Conservation (phyloP, 371 early-diverging fungal species). For the Nosema muscidifuracis region DNA sequence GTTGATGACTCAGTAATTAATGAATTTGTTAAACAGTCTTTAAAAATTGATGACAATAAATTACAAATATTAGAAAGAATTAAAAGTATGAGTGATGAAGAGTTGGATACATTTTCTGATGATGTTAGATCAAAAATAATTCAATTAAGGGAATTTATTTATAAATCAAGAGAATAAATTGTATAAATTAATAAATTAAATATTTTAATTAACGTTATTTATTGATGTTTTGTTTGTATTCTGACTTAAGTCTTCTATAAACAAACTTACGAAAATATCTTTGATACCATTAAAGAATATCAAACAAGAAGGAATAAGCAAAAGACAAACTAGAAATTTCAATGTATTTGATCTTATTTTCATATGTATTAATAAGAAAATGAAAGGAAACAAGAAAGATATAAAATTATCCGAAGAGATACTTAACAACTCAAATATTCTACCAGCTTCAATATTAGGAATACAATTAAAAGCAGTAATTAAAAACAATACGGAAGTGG, state of each 20-base stretch:
- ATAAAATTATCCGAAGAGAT: background rate
- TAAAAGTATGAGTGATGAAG: conserved; percentile 54
- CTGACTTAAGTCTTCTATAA: no score
- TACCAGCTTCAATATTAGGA: background rate
- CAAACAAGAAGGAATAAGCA: no score
- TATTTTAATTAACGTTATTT: no score
- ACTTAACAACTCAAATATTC: background rate
- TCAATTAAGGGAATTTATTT: conserved; percentile 43
- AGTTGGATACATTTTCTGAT: conserved; percentile 46
- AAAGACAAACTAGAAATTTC: no score
- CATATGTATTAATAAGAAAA: no score
- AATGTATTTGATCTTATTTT: no score
- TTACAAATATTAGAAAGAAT: conserved; percentile 60
- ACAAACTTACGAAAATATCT: no score
- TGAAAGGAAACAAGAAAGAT: background rate
- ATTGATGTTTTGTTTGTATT: no score
- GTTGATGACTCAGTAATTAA: conserved; percentile 40
- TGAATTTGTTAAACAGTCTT: conserved; percentile 51
- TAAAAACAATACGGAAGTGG: background rate
- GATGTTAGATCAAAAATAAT: conserved; percentile 52
- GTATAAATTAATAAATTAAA: no score
- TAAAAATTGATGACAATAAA: conserved; percentile 54
- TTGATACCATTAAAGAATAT: no score
- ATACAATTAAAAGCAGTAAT: background rate
- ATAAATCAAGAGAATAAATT: conserved; percentile 30